Evolutionary conservation across 768 basidiomycete species (phyloP), one percentile per base, ranked within the genome.

Genomic region (Macrocybe gigantea): DNA sequence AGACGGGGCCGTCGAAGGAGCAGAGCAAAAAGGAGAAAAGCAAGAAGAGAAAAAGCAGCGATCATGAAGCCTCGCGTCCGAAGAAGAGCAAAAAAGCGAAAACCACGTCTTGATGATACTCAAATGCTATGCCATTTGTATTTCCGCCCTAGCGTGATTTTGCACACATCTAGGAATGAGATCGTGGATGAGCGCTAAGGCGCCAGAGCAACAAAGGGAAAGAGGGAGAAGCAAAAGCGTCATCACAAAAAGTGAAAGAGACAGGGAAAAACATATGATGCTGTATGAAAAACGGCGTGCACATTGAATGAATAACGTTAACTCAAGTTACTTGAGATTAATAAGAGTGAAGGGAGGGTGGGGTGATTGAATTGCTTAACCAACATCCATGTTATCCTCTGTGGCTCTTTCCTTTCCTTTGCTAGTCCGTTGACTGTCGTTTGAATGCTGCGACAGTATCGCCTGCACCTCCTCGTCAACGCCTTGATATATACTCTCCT

Each of bases 401-500:
- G 6, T 12, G 12, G 64, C 75, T 64, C 81, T 81, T 36, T 75
- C 74, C 62, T 76, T 78, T 47, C 57, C 59, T 38, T 50, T 47
- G 38, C 35, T 52, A 53, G 43, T 54, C 50, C 54, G 59, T 49
- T 52, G 47, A 4, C 36, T 12, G 41, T 22, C 22, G 22, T 4
- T 22, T 22, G 12, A 41, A 41, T 41, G 35, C 32, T 44, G 7
- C 42, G 32, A 33, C 50, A 68, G 65, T 59, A 72, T 66, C 52
- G 56, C 66, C 41, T 64, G 60, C 6, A 85, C 73, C 53, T 81
- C 82, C 48, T 85, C 82, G 4, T 88, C 83, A 43, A 91, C 64
- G 14, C 85, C 93, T 44, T 77, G 74, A 62, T 79, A 97, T 8
- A 94, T 67, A 60, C 86, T 92, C 67, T 67, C 72, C 64, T 71